Conservation (phyloP, 2,329 filamentous ascomycete genomes). For the Phialophora expanda region DNA sequence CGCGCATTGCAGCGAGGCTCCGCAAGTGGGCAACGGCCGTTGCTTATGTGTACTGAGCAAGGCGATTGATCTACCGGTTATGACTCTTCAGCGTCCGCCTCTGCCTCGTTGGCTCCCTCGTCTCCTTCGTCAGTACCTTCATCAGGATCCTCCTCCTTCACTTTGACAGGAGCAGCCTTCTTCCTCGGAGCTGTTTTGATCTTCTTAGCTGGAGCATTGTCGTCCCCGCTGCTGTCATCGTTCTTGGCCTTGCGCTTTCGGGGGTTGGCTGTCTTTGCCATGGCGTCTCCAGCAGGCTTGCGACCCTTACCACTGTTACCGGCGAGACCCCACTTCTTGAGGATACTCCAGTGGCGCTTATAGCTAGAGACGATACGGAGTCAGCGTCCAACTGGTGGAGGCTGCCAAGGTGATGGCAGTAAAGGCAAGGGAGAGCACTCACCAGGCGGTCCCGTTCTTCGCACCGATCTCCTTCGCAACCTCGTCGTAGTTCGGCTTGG, state of each 20-base stretch:
- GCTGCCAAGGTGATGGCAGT: background rate
- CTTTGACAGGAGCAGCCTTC: slow-evolving; percentile 3
- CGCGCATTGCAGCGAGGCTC: background rate
- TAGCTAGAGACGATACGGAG: slow-evolving; percentile 24
- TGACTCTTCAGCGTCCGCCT: background rate
- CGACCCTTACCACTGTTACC: slow-evolving; percentile 17
- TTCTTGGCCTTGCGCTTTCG: slow-evolving; percentile 11
- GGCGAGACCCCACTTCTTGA: slow-evolving; percentile 33
- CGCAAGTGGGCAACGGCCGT: background rate
- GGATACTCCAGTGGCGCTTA: slow-evolving; percentile 33
- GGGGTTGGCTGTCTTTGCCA: slow-evolving; percentile 2
- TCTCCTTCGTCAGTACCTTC: background rate
- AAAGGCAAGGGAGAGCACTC: slow-evolving; percentile 7
- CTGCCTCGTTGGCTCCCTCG: background rate
- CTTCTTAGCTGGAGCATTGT: slow-evolving; percentile 19
- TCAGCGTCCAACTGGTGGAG: background rate
- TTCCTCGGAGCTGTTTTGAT: slow-evolving; percentile 15
- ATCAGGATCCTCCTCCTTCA: slow-evolving; percentile 10
- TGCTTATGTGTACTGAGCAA: background rate
- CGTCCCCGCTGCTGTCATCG: slow-evolving; percentile 3
- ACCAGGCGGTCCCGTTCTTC: slow-evolving; percentile 32
- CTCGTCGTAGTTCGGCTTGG: slow-evolving; percentile 34
- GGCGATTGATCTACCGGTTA: background rate
- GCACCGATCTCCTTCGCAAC: slow-evolving; percentile 34
- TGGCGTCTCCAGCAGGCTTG: background rate